A percentile compares a stretch with the other conserved stretches of the same genome.
These are phyloP conservation scores for Sarcodon aspratus DNA, from an alignment of 768 basidiomycete species.

Conservation along the genomic window DNA sequence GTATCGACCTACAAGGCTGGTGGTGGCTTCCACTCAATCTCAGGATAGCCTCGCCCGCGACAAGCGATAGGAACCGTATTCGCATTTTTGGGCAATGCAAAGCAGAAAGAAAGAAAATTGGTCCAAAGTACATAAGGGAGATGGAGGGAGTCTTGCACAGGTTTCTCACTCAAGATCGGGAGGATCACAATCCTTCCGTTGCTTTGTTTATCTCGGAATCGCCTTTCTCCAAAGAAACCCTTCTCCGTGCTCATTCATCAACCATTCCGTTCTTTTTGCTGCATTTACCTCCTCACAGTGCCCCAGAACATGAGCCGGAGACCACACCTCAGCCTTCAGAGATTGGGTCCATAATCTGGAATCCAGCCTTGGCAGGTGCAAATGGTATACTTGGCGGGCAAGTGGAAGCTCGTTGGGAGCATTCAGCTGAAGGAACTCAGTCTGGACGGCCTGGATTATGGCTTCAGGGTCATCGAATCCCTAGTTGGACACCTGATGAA, in stretches of 20 bases:
- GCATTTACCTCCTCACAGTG: conserved; percentile 45
- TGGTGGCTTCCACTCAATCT: conserved; percentile 65
- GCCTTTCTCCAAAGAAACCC: conserved; percentile 59
- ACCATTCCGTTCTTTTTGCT: conserved; percentile 71
- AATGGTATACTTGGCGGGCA: conserved; percentile 46
- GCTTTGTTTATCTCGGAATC: conserved; percentile 77
- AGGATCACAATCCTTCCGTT: conserved; percentile 29
- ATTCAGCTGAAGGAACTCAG: conserved; percentile 8
- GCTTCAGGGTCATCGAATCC: conserved; percentile 22
- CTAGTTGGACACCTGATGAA: conserved; percentile 10
- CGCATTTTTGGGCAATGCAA: conserved; percentile 87
- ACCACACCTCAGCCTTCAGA: conserved; percentile 3
- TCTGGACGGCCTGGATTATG: conserved; percentile 31
- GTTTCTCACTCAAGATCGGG: conserved; percentile 14
- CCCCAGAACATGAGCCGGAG: conserved; percentile 3
- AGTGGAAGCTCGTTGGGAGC: conserved; percentile 62
- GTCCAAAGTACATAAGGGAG: conserved; percentile 77
- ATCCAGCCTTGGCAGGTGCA: conserved; percentile 47
- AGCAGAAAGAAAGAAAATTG: conserved; percentile 72
- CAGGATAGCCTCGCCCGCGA: background rate
- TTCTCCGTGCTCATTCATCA: conserved; percentile 63
- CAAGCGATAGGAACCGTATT: conserved; percentile 33
- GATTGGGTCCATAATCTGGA: conserved; percentile 52
- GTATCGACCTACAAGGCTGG: conserved; percentile 84
- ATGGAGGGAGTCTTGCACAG: conserved; percentile 79